Base-by-base conservation (phyloP, 192 early-diverging fungal genomes). In the Endogone sp. region DNA sequence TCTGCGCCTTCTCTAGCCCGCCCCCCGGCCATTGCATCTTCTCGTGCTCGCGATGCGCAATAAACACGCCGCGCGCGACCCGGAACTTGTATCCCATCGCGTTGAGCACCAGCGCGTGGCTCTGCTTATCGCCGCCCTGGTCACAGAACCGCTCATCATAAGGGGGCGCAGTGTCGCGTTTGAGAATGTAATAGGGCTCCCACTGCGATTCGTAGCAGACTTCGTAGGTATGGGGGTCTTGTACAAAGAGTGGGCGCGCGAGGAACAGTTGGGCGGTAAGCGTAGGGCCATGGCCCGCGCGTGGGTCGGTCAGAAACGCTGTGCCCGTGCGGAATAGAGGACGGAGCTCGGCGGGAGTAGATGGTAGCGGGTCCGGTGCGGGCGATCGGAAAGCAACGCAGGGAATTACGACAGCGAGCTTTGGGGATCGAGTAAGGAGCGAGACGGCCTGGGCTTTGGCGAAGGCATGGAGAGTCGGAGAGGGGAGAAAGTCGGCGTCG, bases 131-230 rank as follows among this genome's bases (percentile, higher is more conserved):
- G 0, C 82, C 84, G 3, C 84, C 84, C 60, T 85, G 84, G 58
- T 85, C 81, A 56, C 74, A 72, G 67, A 85, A 85, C 23, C 84
- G 75, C 27, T 75, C 84, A 49, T 85, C 84, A 30, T 85, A 85
- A 11, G 79, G 65, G 10, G 84, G 84, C 4, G 78, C 71, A 20
- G 57, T 59, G 23, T 62, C 26, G 20, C 72, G 71, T 22, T 71
- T 64, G 11, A 85, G 62, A 28, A 83, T 78, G 61, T 85, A 85
- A 60, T 85, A 85, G 2, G 84, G 84, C 27, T 85, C 84, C 84
- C 84, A 85, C 57, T 83, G 84, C 1, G 84, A 85, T 60, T 85
- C 84, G 65, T 75, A 85, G 29, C 84, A 85, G 23, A 85, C 82
- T 67, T 83, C 82, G 54, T 78, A 83, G n/a, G 28, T 63, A 20